Base-by-base conservation (phyloP, 495 filamentous ascomycete species). In the Tuber umbilicatum region DNA sequence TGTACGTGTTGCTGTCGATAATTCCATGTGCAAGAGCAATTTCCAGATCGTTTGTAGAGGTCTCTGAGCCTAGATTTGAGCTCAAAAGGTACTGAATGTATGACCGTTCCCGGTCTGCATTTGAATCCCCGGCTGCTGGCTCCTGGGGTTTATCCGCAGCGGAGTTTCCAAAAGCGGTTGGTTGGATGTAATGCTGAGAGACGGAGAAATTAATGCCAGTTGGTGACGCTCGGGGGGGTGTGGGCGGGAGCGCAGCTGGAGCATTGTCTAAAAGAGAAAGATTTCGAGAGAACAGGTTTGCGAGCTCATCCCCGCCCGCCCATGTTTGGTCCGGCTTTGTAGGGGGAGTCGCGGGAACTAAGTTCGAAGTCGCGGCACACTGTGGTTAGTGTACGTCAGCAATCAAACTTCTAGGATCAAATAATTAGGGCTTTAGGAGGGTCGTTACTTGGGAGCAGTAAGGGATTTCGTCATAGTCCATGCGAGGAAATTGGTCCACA, bases 101-200 rank as follows among this genome's bases (percentile, higher is more conserved):
- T 21, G 75, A 60, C 14, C 74, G 74, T 40, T 80, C 71, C 19
- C 74, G 76, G 16, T 74, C 76, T 2, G 23, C 71, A 21, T n/a
- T 38, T 19, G 68, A 50, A 2, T 69, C 41, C 27, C 35, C 23
- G 45, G 72, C 31, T 17, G 75, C 68, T 23, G 67, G 38, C 37
- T 74, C 73, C 21, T 71, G 64, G 19, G 68, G 70, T 17, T 35
- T 19, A 16, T 64, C 55, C 14, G 14, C 14, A 27, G 47, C 41
- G 6, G 55, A 40, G 2, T 45, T 47, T 23, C 43, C 67, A 67
- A 76, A 35, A 47, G 71, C 21, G 19, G 73, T 73, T 16, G 80
- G 75, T 81, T 93, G 92, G 78, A 90, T 89, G 82, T 93, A 93
- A 82, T 93, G 91, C 76, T 91, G 90, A 19, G 90, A 87, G 76